Evolutionary conservation across 176 grass and related monocot genomes (phyloP).

Genomic region (Rhipidocladum racemiflorum): DNA sequence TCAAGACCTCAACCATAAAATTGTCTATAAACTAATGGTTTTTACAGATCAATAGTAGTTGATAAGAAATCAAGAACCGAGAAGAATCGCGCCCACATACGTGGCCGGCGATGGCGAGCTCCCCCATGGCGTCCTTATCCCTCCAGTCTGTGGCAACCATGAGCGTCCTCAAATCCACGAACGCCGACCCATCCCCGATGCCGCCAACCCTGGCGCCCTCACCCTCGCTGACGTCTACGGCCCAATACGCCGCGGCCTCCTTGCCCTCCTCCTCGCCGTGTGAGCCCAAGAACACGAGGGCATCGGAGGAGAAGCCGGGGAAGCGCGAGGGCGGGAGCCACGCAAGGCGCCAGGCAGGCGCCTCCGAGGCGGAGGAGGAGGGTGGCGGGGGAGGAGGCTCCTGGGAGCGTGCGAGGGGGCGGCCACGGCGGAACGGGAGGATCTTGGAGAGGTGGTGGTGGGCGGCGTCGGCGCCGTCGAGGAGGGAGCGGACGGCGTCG

Average conservation of each 20-base stretch:
- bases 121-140: constrained; percentile 59
- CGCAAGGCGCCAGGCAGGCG: constrained; percentile 56
- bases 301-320: constrained; percentile 24
- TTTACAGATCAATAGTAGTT: not conserved
- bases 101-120: constrained; percentile 81
- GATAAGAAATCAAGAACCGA: not conserved
- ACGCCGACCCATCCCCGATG: constrained; percentile 49
- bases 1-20: not conserved
- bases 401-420: constrained; percentile 57
- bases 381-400: not conserved
- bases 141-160: constrained; percentile 91
- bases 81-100: constrained; percentile 26
- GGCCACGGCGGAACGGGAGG: constrained; percentile 72
- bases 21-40: not conserved
- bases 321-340: constrained; percentile 63
- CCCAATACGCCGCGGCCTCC: constrained; percentile 60
- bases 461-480: constrained; percentile 30
- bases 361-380: not conserved
- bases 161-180: constrained; percentile 80
- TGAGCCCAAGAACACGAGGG: constrained; percentile 80
- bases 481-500: constrained; percentile 47
- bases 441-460: constrained; percentile 36
- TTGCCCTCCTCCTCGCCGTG: constrained; percentile 28
- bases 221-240: constrained; percentile 49
- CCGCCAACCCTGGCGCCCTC: constrained; percentile 28